Evolutionary conservation across 163 green algal species (phyloP).

Genomic region (Trebouxiophyceae sp.): DNA sequence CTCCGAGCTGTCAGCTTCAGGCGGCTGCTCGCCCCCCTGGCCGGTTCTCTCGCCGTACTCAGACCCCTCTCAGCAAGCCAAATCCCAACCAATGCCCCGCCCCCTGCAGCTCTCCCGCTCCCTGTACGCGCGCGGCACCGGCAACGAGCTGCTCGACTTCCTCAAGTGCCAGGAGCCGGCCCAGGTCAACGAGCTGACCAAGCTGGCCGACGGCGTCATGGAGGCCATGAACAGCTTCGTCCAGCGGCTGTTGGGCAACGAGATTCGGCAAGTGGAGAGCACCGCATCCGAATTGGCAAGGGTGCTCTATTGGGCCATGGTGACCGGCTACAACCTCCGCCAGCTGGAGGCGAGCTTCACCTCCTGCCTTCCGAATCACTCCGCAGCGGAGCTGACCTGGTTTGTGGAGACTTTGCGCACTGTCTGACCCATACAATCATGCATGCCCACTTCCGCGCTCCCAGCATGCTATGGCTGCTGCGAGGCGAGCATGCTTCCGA

Average conservation of each 20-base stretch:
- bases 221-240: slow-evolving; percentile 89
- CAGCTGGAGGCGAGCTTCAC: slow-evolving; percentile 60
- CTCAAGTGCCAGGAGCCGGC: slow-evolving; percentile 60
- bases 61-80: too few relatives aligned
- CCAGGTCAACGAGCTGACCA: slow-evolving; percentile 44
- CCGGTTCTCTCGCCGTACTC: too few relatives aligned
- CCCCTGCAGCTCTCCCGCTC: not conserved
- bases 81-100: too few relatives aligned
- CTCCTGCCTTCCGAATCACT: not conserved
- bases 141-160: slow-evolving; percentile 79
- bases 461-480: not conserved
- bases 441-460: not conserved
- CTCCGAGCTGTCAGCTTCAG: too few relatives aligned
- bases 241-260: slow-evolving; percentile 35
- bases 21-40: too few relatives aligned
- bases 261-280: not conserved
- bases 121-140: slow-evolving; percentile 4
- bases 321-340: slow-evolving; percentile 74
- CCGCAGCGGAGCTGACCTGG: not conserved
- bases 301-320: slow-evolving; percentile 71
- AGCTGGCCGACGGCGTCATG: slow-evolving; percentile 48
- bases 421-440: not conserved
- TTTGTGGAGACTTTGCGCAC: not conserved
- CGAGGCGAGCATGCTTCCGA: not conserved
- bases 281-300: slow-evolving; percentile 38